Evolutionary conservation across 2,329 filamentous ascomycete genomes (phyloP).

Genomic region (Cladosporium sp.): DNA sequence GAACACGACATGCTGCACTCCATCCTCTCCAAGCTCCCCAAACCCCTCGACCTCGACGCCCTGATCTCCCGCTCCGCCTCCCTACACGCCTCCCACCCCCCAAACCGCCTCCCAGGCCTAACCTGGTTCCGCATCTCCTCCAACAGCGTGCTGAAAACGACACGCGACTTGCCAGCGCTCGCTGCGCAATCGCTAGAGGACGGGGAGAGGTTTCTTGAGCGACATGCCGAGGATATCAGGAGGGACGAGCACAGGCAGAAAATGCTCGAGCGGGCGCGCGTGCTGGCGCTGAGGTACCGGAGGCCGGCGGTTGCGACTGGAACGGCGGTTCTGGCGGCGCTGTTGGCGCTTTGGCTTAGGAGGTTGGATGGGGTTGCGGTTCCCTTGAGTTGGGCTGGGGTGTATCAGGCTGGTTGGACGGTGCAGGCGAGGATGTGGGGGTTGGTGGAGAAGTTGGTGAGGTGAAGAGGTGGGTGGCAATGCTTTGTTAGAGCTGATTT

Average conservation of each 20-base stretch:
- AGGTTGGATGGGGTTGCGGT: not conserved
- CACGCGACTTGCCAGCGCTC: constrained; percentile 50
- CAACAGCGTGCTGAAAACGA: constrained; percentile 82
- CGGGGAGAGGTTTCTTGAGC: constrained; percentile 63
- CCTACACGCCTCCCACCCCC: constrained; percentile 66
- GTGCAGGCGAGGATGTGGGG: not conserved
- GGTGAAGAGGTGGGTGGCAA: not conserved
- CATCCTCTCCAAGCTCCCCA: constrained; percentile 80
- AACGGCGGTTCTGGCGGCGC: constrained; percentile 60
- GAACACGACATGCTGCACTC: constrained; percentile 92
- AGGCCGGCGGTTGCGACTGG: constrained; percentile 53
- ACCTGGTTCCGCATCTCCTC: constrained; percentile 69
- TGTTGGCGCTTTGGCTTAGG: constrained; percentile 58
- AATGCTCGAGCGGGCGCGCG: constrained; percentile 34
- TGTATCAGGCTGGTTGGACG: not conserved
- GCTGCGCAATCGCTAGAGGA: constrained; percentile 58
- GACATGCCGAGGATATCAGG: constrained; percentile 68
- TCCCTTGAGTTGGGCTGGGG: not conserved
- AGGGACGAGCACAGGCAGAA: constrained; percentile 58
- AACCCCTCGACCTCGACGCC: constrained; percentile 72
- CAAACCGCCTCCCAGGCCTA: constrained; percentile 59
- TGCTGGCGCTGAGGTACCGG: constrained; percentile 60
- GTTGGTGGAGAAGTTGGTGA: not conserved
- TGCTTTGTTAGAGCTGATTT: too few species aligned
- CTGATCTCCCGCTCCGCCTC: constrained; percentile 64